A percentile compares a stretch with the other conserved stretches of the same genome.
These are phyloP conservation scores for Penicillium sp. DNA, from an alignment of 2,329 filamentous ascomycete species.

Conservation along the genomic window DNA sequence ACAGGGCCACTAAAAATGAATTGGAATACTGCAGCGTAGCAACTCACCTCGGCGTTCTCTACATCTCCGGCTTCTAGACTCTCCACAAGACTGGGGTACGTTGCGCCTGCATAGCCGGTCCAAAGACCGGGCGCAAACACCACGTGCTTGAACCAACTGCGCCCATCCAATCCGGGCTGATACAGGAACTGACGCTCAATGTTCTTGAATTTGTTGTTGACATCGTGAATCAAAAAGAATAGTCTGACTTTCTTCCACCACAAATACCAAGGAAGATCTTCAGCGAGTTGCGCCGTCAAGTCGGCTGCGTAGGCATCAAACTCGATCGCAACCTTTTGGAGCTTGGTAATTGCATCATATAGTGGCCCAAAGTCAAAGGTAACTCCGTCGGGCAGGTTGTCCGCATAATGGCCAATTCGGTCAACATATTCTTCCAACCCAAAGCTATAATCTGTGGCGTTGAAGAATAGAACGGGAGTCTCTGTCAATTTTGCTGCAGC, in stretches of 20 bases:
- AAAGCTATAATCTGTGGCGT: conserved; percentile 67
- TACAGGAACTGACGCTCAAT: conserved; percentile 83
- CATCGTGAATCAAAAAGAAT: conserved; percentile 64
- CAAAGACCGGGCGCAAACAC: conserved; percentile 90
- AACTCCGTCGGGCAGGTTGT: conserved; percentile 28
- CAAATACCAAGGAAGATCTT: conserved; percentile 77
- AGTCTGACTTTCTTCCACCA: conserved; percentile 71
- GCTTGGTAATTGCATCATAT: conserved; percentile 53
- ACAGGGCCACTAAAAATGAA: conserved; percentile 15
- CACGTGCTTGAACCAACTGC: conserved; percentile 92
- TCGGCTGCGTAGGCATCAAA: conserved; percentile 59
- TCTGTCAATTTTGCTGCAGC: conserved; percentile 66
- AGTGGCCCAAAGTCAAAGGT: conserved; percentile 52
- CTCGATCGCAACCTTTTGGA: conserved; percentile 52
- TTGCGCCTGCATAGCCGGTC: conserved; percentile 85
- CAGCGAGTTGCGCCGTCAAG: conserved; percentile 54
- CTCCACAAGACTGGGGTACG: conserved; percentile 69
- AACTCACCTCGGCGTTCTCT: conserved; percentile 57
- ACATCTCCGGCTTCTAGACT: conserved; percentile 59
- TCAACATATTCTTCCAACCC: conserved; percentile 56
- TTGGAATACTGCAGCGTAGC: conserved; percentile 1
- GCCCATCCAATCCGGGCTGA: conserved; percentile 73
- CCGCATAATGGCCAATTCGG: conserved; percentile 33
- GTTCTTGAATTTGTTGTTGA: conserved; percentile 82
- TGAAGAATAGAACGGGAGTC: conserved; percentile 66